Evolutionary conservation across 73 alveolate genomes (phyloP).

Genomic region (Effrenium voratum): DNA sequence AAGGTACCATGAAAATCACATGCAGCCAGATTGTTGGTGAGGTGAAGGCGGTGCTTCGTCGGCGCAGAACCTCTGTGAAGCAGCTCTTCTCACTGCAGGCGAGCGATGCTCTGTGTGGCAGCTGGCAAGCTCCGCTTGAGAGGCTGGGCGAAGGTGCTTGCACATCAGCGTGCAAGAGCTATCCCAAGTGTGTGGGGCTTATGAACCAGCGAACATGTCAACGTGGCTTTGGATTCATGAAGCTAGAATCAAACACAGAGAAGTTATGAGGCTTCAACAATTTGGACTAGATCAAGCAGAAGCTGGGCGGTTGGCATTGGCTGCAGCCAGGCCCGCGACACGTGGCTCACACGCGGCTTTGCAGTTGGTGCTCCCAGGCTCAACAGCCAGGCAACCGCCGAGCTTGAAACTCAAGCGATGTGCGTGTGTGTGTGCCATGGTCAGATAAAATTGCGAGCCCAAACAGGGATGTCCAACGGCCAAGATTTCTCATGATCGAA

Average conservation of each 20-base stretch:
- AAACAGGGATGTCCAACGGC: neutral
- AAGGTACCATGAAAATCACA: neutral
- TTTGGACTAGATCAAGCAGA: constrained; percentile 67
- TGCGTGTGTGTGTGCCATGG: too few species aligned
- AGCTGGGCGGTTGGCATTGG: constrained; percentile 65
- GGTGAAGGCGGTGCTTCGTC: constrained; percentile 65
- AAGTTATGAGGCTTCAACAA: constrained; percentile 52
- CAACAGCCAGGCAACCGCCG: too few species aligned
- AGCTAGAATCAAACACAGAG: neutral
- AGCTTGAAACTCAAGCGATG: too few species aligned
- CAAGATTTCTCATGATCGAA: neutral
- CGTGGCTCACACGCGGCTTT: neutral
- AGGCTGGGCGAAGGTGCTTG: constrained; percentile 67
- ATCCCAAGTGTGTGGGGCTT: constrained; percentile 21
- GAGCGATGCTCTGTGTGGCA: neutral
- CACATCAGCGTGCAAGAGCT: constrained; percentile 65
- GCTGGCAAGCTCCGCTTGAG: neutral
- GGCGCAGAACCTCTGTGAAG: constrained; percentile 38
- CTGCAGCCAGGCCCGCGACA: constrained; percentile 47
- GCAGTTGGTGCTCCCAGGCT: too few species aligned
- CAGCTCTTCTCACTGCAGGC: constrained; percentile 70
- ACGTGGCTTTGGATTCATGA: neutral
- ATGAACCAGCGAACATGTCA: neutral
- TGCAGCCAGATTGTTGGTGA: neutral
- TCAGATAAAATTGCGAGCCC: too few species aligned